A percentile compares a stretch with the other conserved stretches of the same genome.
phyloP scores from a whole-genome alignment of 805 yeast species.

The Hyphopichia homilentoma region DNA sequence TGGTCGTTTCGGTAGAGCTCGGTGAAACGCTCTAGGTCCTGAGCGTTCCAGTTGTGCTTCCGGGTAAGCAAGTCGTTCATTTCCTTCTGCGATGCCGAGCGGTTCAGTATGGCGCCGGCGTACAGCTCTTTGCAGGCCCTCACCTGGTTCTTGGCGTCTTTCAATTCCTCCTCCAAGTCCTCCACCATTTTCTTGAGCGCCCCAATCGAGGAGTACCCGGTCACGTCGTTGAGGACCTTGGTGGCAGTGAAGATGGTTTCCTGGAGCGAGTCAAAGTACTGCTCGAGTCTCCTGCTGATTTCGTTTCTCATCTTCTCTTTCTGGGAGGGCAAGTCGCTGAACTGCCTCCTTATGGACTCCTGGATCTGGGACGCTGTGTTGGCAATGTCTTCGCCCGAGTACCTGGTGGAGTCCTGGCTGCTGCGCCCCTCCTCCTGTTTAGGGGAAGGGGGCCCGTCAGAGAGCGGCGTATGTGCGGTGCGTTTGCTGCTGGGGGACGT shows the following conservation, averaged over 20 bases:
- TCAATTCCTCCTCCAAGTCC: conserved; percentile 48
- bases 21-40: conserved; percentile 83
- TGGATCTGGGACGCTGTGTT: no score
- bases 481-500: no score
- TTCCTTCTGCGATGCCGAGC: conserved; percentile 74
- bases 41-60: conserved; percentile 75
- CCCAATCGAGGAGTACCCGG: conserved; percentile 86
- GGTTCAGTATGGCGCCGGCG: conserved; percentile 54
- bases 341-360: conserved; percentile 14
- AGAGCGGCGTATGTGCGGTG: no score
- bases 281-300: conserved; percentile 35
- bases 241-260: conserved; percentile 59
- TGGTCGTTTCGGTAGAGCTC: conserved; percentile 79
- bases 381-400: conserved; percentile 1
- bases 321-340: conserved; percentile 43
- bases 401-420: neutral
- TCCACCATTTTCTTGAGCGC: conserved; percentile 61
- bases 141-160: conserved; percentile 45
- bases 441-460: no score
- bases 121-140: conserved; percentile 48
- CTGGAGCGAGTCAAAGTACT: conserved; percentile 53
- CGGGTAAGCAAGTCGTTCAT: conserved; percentile 85
- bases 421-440: conserved; percentile 1
- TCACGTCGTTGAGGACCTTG: conserved; percentile 76
- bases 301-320: conserved; percentile 38